These are phyloP conservation scores for Lactarius hatsudake DNA, from an alignment of 768 basidiomycete genomes.

Conservation along the genomic window DNA sequence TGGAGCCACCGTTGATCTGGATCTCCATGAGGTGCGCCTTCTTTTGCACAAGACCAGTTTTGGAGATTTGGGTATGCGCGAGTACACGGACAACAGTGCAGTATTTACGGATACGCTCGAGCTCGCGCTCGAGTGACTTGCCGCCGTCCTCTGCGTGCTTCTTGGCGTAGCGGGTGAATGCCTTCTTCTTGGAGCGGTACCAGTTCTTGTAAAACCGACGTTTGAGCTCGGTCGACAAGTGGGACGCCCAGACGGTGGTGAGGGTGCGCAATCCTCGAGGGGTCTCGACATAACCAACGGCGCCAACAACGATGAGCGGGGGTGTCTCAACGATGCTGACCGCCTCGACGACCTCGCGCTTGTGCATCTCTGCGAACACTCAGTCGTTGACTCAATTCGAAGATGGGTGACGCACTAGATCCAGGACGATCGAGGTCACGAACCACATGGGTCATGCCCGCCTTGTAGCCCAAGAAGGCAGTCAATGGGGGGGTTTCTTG, in stretches of 20 bases:
- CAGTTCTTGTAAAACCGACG: conserved; percentile 99
- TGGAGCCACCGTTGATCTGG: conserved; percentile 95
- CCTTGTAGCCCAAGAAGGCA: conserved; percentile 99
- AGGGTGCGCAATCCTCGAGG: conserved; percentile 98
- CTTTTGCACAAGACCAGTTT: conserved; percentile 98
- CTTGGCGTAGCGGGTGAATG: conserved; percentile 99
- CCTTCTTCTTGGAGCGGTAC: conserved; percentile 99
- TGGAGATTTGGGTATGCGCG: conserved; percentile 97
- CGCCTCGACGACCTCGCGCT: conserved; percentile 98
- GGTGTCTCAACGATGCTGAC: conserved; percentile 96
- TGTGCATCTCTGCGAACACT: conserved; percentile 87
- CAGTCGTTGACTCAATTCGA: not conserved
- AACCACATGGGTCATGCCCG: conserved; percentile 99
- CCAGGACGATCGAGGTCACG: conserved; percentile 99
- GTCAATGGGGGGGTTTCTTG: conserved; percentile 99
- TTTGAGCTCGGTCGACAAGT: conserved; percentile 96
- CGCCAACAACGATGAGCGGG: conserved; percentile 93
- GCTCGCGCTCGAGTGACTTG: conserved; percentile 89
- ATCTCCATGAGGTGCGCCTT: conserved; percentile 99
- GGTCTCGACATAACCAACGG: conserved; percentile 99
- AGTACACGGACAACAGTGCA: conserved; percentile 99
- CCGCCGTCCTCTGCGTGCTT: conserved; percentile 95
- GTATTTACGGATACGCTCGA: conserved; percentile 99
- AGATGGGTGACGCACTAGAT: conserved; percentile 70
- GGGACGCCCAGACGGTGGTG: conserved; percentile 98